Base-by-base conservation (phyloP, 768 basidiomycete species). In the Phanerodontia chrysosporium region DNA sequence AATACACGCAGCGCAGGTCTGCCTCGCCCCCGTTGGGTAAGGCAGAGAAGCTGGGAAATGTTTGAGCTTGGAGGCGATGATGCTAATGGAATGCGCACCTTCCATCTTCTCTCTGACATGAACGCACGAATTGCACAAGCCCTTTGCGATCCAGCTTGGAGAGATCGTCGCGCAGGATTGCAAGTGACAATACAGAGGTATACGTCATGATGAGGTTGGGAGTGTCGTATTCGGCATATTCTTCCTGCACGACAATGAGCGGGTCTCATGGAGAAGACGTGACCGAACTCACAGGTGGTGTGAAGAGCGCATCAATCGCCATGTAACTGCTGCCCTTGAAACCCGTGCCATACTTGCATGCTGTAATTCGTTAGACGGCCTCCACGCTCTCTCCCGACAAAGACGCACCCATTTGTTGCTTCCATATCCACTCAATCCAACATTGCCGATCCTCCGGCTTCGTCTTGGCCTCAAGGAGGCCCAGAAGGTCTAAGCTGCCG, bases 131-230 rank as follows among this genome's bases (percentile, higher is more conserved):
- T 21, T 65, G 68, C 14, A 84, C 62, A n/a, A 98, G 73, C 0
- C 88, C 92, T 16, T 72, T 39, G 28, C 86, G 80, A 66, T 98
- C 83, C 24, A 99, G 75, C 56, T 74, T 76, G 32, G 81, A 72
- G 65, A 95, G 88, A 64, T 92, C 86, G 67, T 97, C 96, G n/a
- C 90, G 81, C 25, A 99, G 79, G 61, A 97, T 87, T 0, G 89
- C 84, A 12, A 99, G 85, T 0, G 84, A 81, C 3, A 97, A 74
- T 12, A 99, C 70, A 0, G 95, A 92, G 1, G 94, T 92, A 67
- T 98, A 99, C 8, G 95, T 95, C 82, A 94, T 91, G 56, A 97
- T 92, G 16, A 98, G 76, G 70, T 98, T 89, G 0, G 92, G 90
- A 18, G 82, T 79, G 62, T 89, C 82, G 67, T 85, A 83, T 35